These are phyloP conservation scores for Neodidymelliopsis sp. DNA, from an alignment of 2,329 filamentous ascomycete species.

Conservation along the genomic window DNA sequence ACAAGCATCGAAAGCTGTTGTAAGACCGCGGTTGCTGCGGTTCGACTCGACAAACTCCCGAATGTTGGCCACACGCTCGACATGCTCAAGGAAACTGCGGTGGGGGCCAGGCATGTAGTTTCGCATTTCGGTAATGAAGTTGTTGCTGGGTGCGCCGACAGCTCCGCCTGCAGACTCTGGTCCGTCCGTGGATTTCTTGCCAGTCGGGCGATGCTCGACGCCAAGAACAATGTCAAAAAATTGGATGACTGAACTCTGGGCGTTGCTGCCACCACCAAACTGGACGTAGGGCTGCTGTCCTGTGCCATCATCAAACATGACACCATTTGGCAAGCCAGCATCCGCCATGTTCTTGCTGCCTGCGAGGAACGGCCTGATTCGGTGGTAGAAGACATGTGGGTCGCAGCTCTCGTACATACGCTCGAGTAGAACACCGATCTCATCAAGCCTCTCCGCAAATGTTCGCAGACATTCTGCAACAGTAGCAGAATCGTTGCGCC, in stretches of 20 bases:
- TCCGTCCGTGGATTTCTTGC: constrained; percentile 63
- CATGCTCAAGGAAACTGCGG: constrained; percentile 84
- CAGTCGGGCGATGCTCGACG: constrained; percentile 88
- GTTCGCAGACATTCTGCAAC: constrained; percentile 79
- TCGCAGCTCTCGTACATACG: constrained; percentile 97
- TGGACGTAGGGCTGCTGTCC: constrained; percentile 75
- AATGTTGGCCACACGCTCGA: constrained; percentile 83
- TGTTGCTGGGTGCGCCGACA: constrained; percentile 67
- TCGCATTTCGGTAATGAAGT: constrained; percentile 97
- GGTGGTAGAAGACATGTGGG: constrained; percentile 92
- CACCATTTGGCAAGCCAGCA: constrained; percentile 84
- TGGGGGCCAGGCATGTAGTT: constrained; percentile 96
- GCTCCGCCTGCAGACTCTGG: constrained; percentile 52
- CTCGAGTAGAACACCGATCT: constrained; percentile 78
- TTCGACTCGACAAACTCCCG: constrained; percentile 77
- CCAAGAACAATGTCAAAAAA: constrained; percentile 95
- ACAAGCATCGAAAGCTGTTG: constrained; percentile 88
- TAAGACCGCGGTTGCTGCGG: constrained; percentile 69
- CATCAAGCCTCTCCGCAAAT: constrained; percentile 88
- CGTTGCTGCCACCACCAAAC: constrained; percentile 93
- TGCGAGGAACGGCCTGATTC: constrained; percentile 93
- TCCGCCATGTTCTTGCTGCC: constrained; percentile 98
- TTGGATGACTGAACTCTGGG: constrained; percentile 94
- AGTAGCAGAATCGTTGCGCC: constrained; percentile 70
- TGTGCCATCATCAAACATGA: constrained; percentile 84